phyloP scores from a whole-genome alignment of 441 rosid genomes.

The Francoa sonchifolia region DNA sequence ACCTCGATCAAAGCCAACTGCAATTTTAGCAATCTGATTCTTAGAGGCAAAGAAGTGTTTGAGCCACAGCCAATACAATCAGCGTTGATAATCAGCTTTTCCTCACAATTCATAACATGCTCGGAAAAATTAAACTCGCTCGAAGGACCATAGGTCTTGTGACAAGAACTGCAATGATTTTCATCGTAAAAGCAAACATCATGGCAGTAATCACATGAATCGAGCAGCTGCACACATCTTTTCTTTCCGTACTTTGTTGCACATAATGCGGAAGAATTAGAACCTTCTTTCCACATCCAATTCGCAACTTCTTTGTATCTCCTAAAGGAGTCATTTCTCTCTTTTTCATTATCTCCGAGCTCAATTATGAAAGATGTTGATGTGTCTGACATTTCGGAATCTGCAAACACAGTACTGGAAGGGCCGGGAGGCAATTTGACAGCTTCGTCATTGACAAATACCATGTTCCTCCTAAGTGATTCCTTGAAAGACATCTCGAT shows the following conservation, averaged over 20 bases:
- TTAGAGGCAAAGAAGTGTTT: constrained; percentile 33
- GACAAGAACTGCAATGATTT: constrained; percentile 42
- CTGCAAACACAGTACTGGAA: constrained; percentile 41
- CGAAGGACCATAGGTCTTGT: constrained; percentile 19
- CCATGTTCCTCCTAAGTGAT: constrained; percentile 32
- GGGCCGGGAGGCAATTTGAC: constrained; percentile 32
- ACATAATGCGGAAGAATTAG: constrained; percentile 23
- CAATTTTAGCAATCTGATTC: constrained; percentile 50
- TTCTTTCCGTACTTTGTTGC: constrained; percentile 48
- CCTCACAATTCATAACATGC: constrained; percentile 29
- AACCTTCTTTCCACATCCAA: constrained; percentile 76
- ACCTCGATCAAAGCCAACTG: constrained; percentile 54
- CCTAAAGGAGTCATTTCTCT: constrained; percentile 43
- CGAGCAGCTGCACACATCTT: constrained; percentile 37
- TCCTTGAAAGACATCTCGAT: constrained; percentile 57
- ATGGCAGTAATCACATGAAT: constrained; percentile 44
- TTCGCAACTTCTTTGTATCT: constrained; percentile 63
- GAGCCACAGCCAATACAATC: constrained; percentile 17
- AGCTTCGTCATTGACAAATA: constrained; percentile 25
- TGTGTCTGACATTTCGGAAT: constrained; percentile 34
- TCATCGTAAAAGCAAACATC: constrained; percentile 30
- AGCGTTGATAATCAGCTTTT: constrained; percentile 16
- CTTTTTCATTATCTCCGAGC: constrained; percentile 46
- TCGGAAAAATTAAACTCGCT: constrained; percentile 30
- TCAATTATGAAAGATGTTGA: constrained; percentile 55